phyloP scores from a whole-genome alignment of 2,329 filamentous ascomycete species.

The Helotiales sp. region DNA sequence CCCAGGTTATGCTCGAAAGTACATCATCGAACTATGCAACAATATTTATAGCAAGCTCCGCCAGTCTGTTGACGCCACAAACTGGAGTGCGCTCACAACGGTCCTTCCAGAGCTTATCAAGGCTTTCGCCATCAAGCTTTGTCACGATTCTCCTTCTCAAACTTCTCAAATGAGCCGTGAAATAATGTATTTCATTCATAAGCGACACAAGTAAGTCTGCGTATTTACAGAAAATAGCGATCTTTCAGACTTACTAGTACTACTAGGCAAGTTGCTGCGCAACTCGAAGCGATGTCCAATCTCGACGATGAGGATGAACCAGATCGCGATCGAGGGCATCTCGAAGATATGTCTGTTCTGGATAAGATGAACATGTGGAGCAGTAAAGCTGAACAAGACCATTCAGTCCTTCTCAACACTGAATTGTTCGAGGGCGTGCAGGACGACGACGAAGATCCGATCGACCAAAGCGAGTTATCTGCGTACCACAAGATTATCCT shows the following conservation, averaged over 20 bases:
- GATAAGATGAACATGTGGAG: slow-evolving; percentile 20
- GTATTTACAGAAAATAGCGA: background rate
- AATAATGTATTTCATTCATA: slow-evolving; percentile 16
- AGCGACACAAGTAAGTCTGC: slow-evolving; percentile 5
- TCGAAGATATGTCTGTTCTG: slow-evolving; percentile 9
- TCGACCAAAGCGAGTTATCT: slow-evolving; percentile 1
- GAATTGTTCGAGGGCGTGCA: slow-evolving; percentile 3
- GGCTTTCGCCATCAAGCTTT: slow-evolving; percentile 14
- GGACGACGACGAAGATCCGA: slow-evolving; percentile 10
- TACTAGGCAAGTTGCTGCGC: background rate
- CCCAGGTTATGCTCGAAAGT: slow-evolving; percentile 3
- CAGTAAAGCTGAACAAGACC: slow-evolving; percentile 4
- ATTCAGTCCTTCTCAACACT: background rate
- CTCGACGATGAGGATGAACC: background rate
- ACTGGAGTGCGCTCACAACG: background rate
- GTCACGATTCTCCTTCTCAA: slow-evolving; percentile 5
- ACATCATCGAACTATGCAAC: slow-evolving; percentile 6
- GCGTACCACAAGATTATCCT: slow-evolving; percentile 9
- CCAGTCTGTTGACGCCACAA: background rate
- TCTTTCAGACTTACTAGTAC: background rate
- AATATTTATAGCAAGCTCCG: slow-evolving; percentile 6
- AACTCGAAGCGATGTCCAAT: background rate
- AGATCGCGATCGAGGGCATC: background rate
- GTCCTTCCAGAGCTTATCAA: slow-evolving; percentile 13
- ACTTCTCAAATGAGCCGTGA: slow-evolving; percentile 4